phyloP scores from a whole-genome alignment of 2,329 filamentous ascomycete genomes.

The Endothia cerciana region DNA sequence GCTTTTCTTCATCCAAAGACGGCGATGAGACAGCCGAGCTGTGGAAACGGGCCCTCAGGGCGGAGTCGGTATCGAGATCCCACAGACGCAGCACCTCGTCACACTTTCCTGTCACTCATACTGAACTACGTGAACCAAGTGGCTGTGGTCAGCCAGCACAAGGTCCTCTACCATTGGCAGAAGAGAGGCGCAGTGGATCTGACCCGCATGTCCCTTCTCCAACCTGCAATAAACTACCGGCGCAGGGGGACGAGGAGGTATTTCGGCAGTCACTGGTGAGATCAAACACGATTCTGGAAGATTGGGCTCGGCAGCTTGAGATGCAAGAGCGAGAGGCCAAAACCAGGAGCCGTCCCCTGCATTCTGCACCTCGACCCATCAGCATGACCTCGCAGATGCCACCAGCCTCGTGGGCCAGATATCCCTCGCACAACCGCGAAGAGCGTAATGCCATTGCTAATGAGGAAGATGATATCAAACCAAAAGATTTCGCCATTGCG shows the following conservation, averaged over 20 bases:
- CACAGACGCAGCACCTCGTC: constrained; percentile 21
- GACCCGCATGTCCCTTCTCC: constrained; percentile 19
- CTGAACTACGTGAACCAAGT: constrained; percentile 3
- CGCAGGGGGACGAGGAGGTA: constrained; percentile 9
- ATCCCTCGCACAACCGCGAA: constrained; percentile 38
- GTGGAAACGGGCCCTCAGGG: constrained; percentile 30
- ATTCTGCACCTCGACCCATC: neutral
- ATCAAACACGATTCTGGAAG: constrained; percentile 18
- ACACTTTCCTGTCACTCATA: neutral
- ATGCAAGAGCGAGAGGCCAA: constrained; percentile 18
- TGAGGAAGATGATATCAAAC: constrained; percentile 34
- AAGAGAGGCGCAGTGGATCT: constrained; percentile 10
- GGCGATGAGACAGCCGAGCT: constrained; percentile 26
- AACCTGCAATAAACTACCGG: constrained; percentile 5
- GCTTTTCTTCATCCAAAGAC: constrained; percentile 26
- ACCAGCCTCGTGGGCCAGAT: constrained; percentile 42
- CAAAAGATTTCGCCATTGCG: constrained; percentile 38
- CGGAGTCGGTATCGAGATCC: constrained; percentile 26
- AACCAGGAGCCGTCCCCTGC: neutral
- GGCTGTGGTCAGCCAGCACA: neutral
- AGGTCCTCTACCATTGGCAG: constrained; percentile 11
- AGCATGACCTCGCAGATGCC: constrained; percentile 6
- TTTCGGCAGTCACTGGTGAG: constrained; percentile 13
- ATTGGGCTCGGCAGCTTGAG: constrained; percentile 17
- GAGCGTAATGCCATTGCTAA: constrained; percentile 35